phyloP scores from a whole-genome alignment of 1,284 basidiomycete species.

The Thecaphora thlaspeos region DNA sequence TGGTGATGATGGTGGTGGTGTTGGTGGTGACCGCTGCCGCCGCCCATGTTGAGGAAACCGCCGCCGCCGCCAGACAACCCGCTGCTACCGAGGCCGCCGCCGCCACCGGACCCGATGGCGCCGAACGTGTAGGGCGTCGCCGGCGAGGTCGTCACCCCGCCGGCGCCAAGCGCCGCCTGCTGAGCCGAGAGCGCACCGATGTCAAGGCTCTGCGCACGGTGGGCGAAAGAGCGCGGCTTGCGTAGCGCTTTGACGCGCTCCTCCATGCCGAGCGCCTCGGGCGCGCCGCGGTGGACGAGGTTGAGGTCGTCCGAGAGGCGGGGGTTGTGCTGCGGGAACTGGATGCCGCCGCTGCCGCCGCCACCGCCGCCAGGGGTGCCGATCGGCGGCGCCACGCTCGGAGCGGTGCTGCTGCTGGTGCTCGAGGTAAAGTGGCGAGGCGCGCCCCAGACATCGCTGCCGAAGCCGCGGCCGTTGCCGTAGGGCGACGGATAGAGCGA shows the following conservation, averaged over 20 bases:
- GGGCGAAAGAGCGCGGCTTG: slow-evolving; percentile 46
- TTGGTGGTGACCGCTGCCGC: slow-evolving; percentile 18
- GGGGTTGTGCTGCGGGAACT: slow-evolving; percentile 33
- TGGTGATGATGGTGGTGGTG: slow-evolving; percentile 12
- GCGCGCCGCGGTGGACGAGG: slow-evolving; percentile 16
- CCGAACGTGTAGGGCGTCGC: slow-evolving; percentile 33
- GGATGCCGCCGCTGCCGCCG: slow-evolving; percentile 15
- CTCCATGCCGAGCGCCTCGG: slow-evolving; percentile 39
- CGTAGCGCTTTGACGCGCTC: slow-evolving; percentile 40
- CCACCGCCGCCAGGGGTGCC: slow-evolving; percentile 10
- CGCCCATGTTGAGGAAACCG: slow-evolving; percentile 8
- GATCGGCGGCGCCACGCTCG: slow-evolving; percentile 23
- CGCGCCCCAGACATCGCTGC: slow-evolving; percentile 53
- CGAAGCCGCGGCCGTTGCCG: slow-evolving; percentile 37
- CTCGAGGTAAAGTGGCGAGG: slow-evolving; percentile 34
- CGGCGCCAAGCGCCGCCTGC: slow-evolving; percentile 22
- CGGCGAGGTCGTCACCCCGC: slow-evolving; percentile 6
- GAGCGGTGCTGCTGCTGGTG: slow-evolving; percentile 20
- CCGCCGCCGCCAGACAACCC: slow-evolving; percentile 13
- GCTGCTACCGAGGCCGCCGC: slow-evolving; percentile 5
- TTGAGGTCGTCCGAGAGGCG: slow-evolving; percentile 38
- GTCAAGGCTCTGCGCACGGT: slow-evolving; percentile 50
- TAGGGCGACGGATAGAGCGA: slow-evolving; percentile 51
- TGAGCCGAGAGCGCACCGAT: slow-evolving; percentile 44
- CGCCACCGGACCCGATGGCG: slow-evolving; percentile 22